Evolutionary conservation across 306 rosid genomes (phyloP), one percentile per base, ranked within the genome.

Genomic region (Vicia faba): DNA sequence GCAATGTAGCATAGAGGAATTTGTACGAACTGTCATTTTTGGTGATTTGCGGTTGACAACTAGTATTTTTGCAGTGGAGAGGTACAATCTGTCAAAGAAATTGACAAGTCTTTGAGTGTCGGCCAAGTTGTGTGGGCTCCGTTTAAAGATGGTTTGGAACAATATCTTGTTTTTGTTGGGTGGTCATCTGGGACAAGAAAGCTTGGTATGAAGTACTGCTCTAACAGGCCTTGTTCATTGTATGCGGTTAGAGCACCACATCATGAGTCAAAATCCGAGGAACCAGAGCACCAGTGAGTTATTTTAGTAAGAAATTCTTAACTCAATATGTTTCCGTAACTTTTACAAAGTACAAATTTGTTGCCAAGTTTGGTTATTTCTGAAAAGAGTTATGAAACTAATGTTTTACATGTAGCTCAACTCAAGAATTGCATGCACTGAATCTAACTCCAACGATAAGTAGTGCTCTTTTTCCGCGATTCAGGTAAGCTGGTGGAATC

Each of bases 41-140:
- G 2, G 8, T 1, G n/a, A 19, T 51, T 51, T 10, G 2, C 58
- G 15, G 11, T 51, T 4, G 15, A 20, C 31, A 20, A 53, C 14
- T 64, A 28, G 63, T 45, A n/a, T 59, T 70, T 76, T 59, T 58
- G 60, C 78, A 88, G 97, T 54, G 95, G 92, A 77, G 96, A 85
- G 66, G 87, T 84, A 49, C 76, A 48, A 67, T 82, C 83, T 57
- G 92, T 85, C 48, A 81, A 85, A 73, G 93, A 91, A 75, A 81
- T 85, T 53, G 84, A 83, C 60, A 84, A 72, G 64, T 80, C 87
- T 69, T 63, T 91, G 84, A 91, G 91, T 54, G 81, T 84, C 68
- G 97, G 97, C 60, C 97, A 91, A 84, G 96, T 91, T 70, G 82
- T 88, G 39, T 91, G 97, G 97, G 87, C 90, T 40, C 96, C 92